Percentiles rank a stretch among this genome's conserved stretches.
phyloP scores from a whole-genome alignment of 164 flowering plant species.

The Kalanchoe fedtschenkoi region DNA sequence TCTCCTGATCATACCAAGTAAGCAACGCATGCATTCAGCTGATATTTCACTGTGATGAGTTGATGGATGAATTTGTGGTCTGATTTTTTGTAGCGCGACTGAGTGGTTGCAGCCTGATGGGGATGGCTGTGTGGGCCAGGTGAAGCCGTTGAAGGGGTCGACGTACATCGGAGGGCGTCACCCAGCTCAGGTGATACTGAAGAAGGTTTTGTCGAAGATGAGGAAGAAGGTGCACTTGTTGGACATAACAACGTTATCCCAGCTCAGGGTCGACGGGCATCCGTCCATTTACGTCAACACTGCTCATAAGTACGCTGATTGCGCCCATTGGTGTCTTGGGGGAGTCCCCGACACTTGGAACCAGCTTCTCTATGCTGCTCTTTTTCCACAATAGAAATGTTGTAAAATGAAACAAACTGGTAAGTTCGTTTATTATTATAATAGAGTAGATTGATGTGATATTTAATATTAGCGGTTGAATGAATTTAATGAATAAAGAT shows the following conservation, averaged over 20 bases:
- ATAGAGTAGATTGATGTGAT: too few species aligned
- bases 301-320: slow-evolving; percentile 23
- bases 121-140: slow-evolving; percentile 16
- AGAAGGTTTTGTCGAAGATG: slow-evolving; percentile 19
- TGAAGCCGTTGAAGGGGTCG: slow-evolving; percentile 10
- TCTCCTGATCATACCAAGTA: slow-evolving; percentile 33
- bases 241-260: slow-evolving; percentile 24
- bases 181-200: slow-evolving; percentile 20
- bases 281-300: slow-evolving; percentile 26
- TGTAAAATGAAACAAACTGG: too few species aligned
- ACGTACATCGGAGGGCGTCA: slow-evolving; percentile 19
- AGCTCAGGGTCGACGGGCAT: slow-evolving; percentile 35
- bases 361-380: slow-evolving; percentile 22
- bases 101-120: slow-evolving; percentile 17
- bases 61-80: not conserved
- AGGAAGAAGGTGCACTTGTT: slow-evolving; percentile 22
- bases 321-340: slow-evolving; percentile 44
- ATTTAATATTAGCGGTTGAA: too few species aligned
- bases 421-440: too few species aligned
- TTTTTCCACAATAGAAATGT: slow-evolving; percentile 4
- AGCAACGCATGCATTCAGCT: not conserved
- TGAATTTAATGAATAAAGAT: too few species aligned
- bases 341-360: slow-evolving; percentile 53
- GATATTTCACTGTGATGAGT: not conserved
- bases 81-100: not conserved